Evolutionary conservation across 805 yeast genomes (phyloP), one percentile per base, ranked within the genome.

Genomic region (Middelhovenomyces tepae): DNA sequence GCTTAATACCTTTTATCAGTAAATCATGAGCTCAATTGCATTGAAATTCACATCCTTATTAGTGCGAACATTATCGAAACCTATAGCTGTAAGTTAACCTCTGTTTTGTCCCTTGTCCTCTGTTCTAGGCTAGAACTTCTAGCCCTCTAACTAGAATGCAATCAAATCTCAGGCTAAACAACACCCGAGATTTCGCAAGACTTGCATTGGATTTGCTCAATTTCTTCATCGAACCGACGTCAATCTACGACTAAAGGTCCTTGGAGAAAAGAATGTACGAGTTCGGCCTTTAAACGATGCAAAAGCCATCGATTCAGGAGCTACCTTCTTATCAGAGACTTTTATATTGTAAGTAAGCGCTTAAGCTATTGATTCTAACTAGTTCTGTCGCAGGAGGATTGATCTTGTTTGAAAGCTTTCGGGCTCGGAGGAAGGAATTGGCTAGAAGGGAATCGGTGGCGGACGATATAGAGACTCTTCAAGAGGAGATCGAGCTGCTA

Each of bases 261-360:
- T 74, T 40, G 80, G 81, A 13, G 71, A 68, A 35, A 59, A 59
- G 35, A 60, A 65, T 19, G 50, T 69, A 30, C 71, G 69, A 45
- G 69, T 83, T 6, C 67, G 93, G 30, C 94, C 94, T 0, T 65
- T 84, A 51, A 83, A 82, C 51, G 94, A 83, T 44, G 72, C 75
- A 8, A 77, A 74, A 48, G 94, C 95, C 22, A 70, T 85, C 27
- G 91, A 84, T 38, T 73, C 67, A 38, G 94, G 94, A 1, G 91
- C 94, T 27, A 78, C 69, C 36, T 73, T 83, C 50, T 57, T 84
- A 8, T 78, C 89, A 28, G 94, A 84, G 52, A 53, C 75, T 20
- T 78, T 84, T 48, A 74, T 84, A 13, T 84, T 85, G 43, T n/a
- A n/a, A n/a, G n/a, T n/a, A 44, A n/a, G n/a, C n/a, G n/a, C n/a